Base-by-base conservation (phyloP, 768 basidiomycete genomes). In the Suillus spraguei region DNA sequence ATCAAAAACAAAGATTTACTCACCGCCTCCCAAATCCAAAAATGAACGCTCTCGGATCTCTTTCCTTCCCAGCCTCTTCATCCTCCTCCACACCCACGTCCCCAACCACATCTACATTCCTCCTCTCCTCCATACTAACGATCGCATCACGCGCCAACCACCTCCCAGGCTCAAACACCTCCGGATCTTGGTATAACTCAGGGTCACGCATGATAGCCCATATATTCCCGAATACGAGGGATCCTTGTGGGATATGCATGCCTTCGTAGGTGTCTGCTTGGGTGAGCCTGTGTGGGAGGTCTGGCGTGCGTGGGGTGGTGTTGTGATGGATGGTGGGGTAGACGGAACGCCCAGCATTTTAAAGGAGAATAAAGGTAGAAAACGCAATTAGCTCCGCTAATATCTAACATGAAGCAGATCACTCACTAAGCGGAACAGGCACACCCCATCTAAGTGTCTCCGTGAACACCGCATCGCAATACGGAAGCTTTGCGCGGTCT, bases 181-280 rank as follows among this genome's bases (percentile, higher is more conserved):
- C 47, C 1, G 47, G 47, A 24, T 47, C 47, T 47, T 47, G 80
- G 70, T 80, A 90, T 10, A 84, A 69, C 4, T 64, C 68, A 55
- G 85, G 82, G 63, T 88, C 80, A 7, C 79, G 83, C n/a, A 80
- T 76, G 32, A 47, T 79, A 5, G 67, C 69, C 77, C 87, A 89
- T 58, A 88, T 83, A 69, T 90, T 90, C 14, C 81, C 83, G 65
- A 89, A 86, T 28, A 89, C 84, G 66, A 88, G 70, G 4, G 88
- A 82, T 14, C 89, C 89, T 69, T 87, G 85, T 38, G 88, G 87
- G 59, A 90, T 83, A 61, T 80, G 77, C 78, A 81, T 80, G 13
- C 82, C 85, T 35, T 81, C 73, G 69, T 89, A 90, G 44, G 86
- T 72, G 68, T 91, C 87, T 66, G 90, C 85, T 70, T 88, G 83